Percentiles rank a stretch among this genome's conserved stretches.
These are phyloP conservation scores for Camillea tinctor DNA, from an alignment of 2,329 filamentous ascomycete species.

Conservation along the genomic window DNA sequence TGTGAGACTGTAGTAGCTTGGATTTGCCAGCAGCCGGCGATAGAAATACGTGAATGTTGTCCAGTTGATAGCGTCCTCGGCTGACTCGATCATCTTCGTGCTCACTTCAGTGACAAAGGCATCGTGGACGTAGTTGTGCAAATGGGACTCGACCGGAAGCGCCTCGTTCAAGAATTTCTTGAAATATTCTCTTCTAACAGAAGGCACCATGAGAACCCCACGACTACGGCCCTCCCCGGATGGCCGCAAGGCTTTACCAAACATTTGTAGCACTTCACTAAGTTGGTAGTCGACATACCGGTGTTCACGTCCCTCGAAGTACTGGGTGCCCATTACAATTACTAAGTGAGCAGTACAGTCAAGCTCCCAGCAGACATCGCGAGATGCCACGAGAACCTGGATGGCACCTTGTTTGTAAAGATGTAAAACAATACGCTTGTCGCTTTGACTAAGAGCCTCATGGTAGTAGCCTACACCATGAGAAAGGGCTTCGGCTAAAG, in stretches of 20 bases:
- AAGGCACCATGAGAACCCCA: slow-evolving; percentile 94
- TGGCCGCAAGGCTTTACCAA: slow-evolving; percentile 83
- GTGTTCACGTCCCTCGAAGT: slow-evolving; percentile 94
- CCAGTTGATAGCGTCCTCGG: slow-evolving; percentile 97
- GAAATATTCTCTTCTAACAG: slow-evolving; percentile 95
- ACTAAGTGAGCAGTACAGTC: slow-evolving; percentile 86
- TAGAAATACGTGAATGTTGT: slow-evolving; percentile 99
- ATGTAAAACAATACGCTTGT: slow-evolving; percentile 92
- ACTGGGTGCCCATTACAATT: slow-evolving; percentile 96
- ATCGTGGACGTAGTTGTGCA: slow-evolving; percentile 89
- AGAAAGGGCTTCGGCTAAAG: slow-evolving; percentile 82
- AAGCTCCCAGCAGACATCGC: slow-evolving; percentile 96
- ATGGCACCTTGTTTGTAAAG: slow-evolving; percentile 87
- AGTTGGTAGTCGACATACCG: slow-evolving; percentile 95
- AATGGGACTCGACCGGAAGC: slow-evolving; percentile 89
- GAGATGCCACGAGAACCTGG: slow-evolving; percentile 72
- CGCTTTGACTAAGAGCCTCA: slow-evolving; percentile 82
- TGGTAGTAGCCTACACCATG: slow-evolving; percentile 98
- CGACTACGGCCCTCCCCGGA: slow-evolving; percentile 77
- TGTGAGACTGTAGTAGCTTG: slow-evolving; percentile 89
- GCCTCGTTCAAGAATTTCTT: slow-evolving; percentile 98
- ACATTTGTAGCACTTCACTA: slow-evolving; percentile 95
- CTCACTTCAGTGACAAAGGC: slow-evolving; percentile 97
- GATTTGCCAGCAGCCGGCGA: slow-evolving; percentile 88
- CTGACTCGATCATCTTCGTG: slow-evolving; percentile 91